Evolutionary conservation across 2,329 filamentous ascomycete genomes (phyloP).

Genomic region (Chrysosporium keratinophilum): DNA sequence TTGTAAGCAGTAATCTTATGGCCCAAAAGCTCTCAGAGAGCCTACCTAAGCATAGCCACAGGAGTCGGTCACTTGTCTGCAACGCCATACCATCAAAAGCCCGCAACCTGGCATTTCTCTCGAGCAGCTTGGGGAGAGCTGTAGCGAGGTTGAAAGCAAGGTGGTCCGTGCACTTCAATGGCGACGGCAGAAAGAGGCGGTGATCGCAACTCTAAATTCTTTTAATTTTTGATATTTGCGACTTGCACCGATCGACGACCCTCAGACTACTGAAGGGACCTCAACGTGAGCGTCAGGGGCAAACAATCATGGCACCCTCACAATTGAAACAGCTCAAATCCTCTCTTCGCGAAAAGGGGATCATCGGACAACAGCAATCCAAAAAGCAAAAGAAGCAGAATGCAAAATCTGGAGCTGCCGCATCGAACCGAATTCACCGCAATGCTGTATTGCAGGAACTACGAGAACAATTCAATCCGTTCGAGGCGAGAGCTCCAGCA

Average conservation of each 20-base stretch:
- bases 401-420: conserved; percentile 54
- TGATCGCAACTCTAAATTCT: conserved; percentile 25
- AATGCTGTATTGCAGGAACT: conserved; percentile 72
- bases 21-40: background rate
- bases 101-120: background rate
- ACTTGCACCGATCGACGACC: background rate
- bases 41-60: conserved; percentile 34
- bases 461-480: conserved; percentile 94
- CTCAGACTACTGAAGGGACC: background rate
- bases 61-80: conserved; percentile 28
- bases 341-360: conserved; percentile 77
- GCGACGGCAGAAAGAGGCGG: conserved; percentile 25
- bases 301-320: conserved; percentile 69
- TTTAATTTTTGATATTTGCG: background rate
- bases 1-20: background rate
- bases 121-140: conserved; percentile 14
- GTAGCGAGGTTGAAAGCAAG: background rate
- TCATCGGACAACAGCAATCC: conserved; percentile 82
- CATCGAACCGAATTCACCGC: conserved; percentile 65
- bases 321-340: conserved; percentile 93
- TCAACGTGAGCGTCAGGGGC: background rate
- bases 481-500: conserved; percentile 76
- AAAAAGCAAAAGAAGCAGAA: conserved; percentile 84
- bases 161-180: conserved; percentile 13
- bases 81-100: conserved; percentile 25